A percentile compares a stretch with the other conserved stretches of the same genome.
phyloP scores from a whole-genome alignment of 495 filamentous ascomycete species.

The Penicillium desertorum region DNA sequence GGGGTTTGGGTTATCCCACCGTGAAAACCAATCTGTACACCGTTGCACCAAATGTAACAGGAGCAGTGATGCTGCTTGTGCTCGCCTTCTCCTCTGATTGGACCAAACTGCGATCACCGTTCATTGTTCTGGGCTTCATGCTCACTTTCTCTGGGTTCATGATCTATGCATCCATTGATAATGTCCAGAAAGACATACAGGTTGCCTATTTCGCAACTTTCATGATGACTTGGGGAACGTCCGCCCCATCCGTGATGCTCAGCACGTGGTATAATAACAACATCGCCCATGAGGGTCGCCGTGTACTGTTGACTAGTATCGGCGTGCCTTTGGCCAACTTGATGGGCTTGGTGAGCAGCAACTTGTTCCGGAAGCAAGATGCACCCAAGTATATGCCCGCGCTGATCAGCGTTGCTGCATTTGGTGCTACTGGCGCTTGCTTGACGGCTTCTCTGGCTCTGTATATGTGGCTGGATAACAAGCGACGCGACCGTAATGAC shows the following conservation, averaged over 20 bases:
- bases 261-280: slow-evolving; percentile 78
- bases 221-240: slow-evolving; percentile 77
- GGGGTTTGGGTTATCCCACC: slow-evolving; percentile 58
- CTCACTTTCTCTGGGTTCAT: slow-evolving; percentile 75
- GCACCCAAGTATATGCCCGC: slow-evolving; percentile 74
- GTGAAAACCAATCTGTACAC: slow-evolving; percentile 78
- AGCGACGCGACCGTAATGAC: slow-evolving; percentile 56
- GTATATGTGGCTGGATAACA: slow-evolving; percentile 74
- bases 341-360: slow-evolving; percentile 74
- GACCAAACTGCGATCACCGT: slow-evolving; percentile 66
- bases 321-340: slow-evolving; percentile 75
- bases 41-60: slow-evolving; percentile 68
- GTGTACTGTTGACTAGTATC: slow-evolving; percentile 68
- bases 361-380: slow-evolving; percentile 71
- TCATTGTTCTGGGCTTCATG: slow-evolving; percentile 69
- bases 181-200: slow-evolving; percentile 56
- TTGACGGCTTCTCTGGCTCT: slow-evolving; percentile 58
- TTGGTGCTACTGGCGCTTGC: slow-evolving; percentile 63
- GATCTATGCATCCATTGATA: slow-evolving; percentile 65
- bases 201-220: slow-evolving; percentile 77
- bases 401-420: slow-evolving; percentile 68
- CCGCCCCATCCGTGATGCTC: slow-evolving; percentile 53
- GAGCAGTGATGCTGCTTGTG: slow-evolving; percentile 67
- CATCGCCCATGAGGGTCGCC: slow-evolving; percentile 69
- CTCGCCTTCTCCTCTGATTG: slow-evolving; percentile 67